Base-by-base conservation (phyloP, 805 yeast species). In the Teunomyces tritomae region DNA sequence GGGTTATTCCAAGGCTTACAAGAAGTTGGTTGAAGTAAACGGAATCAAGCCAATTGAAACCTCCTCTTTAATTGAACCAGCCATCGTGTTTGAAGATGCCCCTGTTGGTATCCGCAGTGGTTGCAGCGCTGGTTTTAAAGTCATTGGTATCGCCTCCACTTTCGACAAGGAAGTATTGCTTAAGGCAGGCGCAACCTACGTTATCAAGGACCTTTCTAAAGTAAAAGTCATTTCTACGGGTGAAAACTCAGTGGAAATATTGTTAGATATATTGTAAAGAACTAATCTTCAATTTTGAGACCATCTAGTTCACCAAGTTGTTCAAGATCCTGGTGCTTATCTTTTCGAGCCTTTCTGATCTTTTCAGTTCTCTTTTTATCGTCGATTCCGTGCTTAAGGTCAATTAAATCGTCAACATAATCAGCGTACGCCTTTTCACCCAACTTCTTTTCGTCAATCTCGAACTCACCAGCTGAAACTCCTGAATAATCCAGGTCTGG, bases 281-380 rank as follows among this genome's bases (percentile, higher is more conserved):
- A 28, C 30, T 49, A 43, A 40, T 28, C 47, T 17, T 54, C 39
- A 17, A 63, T 45, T 8, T 55, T 54, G 41, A 71, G 59, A 8
- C 58, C 67, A 9, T 65, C 65, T 47, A 73, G 54, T 41, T 59
- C 67, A 8, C 64, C 65, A 47, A 73, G 54, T 42, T 66, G 61
- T 36, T 67, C 66, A 9, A 37, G 14, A 24, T 37, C 40, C 5
- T 62, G 54, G 11, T 70, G 36, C 51, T 73, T 73, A 30, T 66
- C 54, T 16, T 56, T 63, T 47, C 76, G 59, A 13, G 70, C 75
- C 52, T 71, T 72, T 47, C 65, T 68, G 41, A 69, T 62, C 46
- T 58, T 63, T 37, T 59, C 67, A 8, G 68, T 65, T 44, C 75
- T 61, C 47, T 63, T 63, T 49, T 69, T 71, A 30, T 70, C 74